A percentile compares a stretch with the other conserved stretches of the same genome.
phyloP scores from a whole-genome alignment of 306 rosid species.

The Vicia villosa region DNA sequence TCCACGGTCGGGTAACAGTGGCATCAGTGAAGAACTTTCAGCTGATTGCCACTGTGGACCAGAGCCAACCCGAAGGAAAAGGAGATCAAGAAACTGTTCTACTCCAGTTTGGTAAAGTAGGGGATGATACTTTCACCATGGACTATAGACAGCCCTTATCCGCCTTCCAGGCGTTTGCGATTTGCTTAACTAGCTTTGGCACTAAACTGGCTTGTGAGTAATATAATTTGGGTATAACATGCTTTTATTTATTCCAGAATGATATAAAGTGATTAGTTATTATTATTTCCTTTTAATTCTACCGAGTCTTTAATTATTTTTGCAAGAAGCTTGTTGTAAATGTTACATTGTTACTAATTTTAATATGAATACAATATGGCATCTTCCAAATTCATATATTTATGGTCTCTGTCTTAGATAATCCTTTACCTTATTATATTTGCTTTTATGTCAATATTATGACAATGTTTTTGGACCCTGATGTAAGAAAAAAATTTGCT shows the following conservation, averaged over 20 bases:
- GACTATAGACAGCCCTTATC: slow-evolving; percentile 94
- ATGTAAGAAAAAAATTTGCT: neutral
- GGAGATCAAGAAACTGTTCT: slow-evolving; percentile 92
- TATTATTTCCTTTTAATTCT: neutral
- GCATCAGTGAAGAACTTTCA: slow-evolving; percentile 98
- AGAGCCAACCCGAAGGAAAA: slow-evolving; percentile 85
- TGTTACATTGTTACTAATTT: slow-evolving; percentile 26
- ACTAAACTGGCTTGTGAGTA: slow-evolving; percentile 97
- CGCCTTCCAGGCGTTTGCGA: slow-evolving; percentile 96
- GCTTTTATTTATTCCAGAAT: slow-evolving; percentile 48
- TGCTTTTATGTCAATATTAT: neutral
- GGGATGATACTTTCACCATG: slow-evolving; percentile 91
- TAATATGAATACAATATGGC: neutral
- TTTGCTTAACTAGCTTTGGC: slow-evolving; percentile 97
- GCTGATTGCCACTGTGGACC: slow-evolving; percentile 81
- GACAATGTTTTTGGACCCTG: neutral
- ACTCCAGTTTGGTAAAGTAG: slow-evolving; percentile 96
- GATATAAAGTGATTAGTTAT: slow-evolving; percentile 42
- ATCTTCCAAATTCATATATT: slow-evolving; percentile 5
- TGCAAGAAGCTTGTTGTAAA: slow-evolving; percentile 51
- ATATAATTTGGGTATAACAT: slow-evolving; percentile 31
- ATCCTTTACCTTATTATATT: neutral
- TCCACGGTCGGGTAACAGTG: slow-evolving; percentile 94
- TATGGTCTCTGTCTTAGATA: neutral
- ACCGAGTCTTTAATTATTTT: slow-evolving; percentile 38